Evolutionary conservation across 331 rosid genomes (phyloP).

Genomic region (Acacia pycnantha): DNA sequence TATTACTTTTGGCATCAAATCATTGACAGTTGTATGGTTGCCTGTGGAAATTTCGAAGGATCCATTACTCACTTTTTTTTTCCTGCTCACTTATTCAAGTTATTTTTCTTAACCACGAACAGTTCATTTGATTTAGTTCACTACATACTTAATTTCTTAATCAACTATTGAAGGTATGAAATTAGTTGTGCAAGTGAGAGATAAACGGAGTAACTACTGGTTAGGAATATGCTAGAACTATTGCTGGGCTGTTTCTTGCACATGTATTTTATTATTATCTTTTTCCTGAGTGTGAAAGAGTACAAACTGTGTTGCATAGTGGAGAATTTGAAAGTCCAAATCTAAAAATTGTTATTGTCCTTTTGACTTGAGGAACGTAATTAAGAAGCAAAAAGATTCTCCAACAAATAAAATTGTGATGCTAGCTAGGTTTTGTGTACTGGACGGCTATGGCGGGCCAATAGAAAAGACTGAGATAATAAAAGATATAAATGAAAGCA

Average conservation of each 20-base stretch:
- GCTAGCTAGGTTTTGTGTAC: neutral
- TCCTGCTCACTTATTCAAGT: neutral
- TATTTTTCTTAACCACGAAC: neutral
- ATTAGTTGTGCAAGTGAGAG: neutral
- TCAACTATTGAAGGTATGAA: neutral
- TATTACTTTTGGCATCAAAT: neutral
- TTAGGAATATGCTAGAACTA: neutral
- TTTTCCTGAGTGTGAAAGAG: neutral
- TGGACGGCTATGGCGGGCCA: neutral
- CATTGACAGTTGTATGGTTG: neutral
- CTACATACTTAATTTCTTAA: neutral
- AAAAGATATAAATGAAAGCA: neutral
- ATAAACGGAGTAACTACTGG: neutral
- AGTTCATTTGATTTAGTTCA: neutral
- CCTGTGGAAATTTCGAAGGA: neutral
- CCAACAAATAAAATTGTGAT: neutral
- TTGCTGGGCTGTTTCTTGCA: neutral
- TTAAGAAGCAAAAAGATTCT: neutral
- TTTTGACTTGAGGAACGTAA: neutral
- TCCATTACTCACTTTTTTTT: neutral
- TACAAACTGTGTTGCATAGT: neutral
- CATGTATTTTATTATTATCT: neutral
- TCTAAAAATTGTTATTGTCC: neutral
- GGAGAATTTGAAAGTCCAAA: neutral
- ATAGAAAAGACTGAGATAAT: neutral